Percentiles rank a stretch among this genome's conserved stretches.
These are phyloP conservation scores for Nitzschia putrida DNA, from an alignment of 108 stramenopile genomes.

Conservation along the genomic window DNA sequence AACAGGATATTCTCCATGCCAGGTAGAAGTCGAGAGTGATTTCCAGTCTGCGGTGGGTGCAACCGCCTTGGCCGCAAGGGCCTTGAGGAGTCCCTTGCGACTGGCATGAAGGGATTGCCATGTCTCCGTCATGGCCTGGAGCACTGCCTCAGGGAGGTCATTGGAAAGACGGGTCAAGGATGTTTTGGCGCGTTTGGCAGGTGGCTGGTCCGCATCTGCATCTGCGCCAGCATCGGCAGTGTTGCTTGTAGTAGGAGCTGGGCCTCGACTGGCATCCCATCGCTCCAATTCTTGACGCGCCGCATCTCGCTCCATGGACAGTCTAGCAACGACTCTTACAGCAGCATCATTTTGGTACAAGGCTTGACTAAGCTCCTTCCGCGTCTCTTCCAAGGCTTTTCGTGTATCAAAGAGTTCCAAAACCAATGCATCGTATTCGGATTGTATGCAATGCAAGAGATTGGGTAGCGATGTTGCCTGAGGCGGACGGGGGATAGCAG, in stretches of 20 bases:
- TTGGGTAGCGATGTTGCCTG: conserved; percentile 64
- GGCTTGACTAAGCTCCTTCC: conserved; percentile 82
- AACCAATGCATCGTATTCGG: conserved; percentile 87
- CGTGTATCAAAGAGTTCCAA: conserved; percentile 88
- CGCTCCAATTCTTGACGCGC: conserved; percentile 56
- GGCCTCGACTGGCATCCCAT: conserved; percentile 38
- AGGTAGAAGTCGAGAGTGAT: no score
- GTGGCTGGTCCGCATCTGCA: conserved; percentile 20
- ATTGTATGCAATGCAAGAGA: conserved; percentile 63
- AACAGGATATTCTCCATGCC: no score
- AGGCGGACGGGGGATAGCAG: conserved; percentile 17
- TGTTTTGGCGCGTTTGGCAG: conserved; percentile 24
- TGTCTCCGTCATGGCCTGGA: conserved; percentile 48
- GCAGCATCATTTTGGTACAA: conserved; percentile 97
- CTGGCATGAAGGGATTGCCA: conserved; percentile 55
- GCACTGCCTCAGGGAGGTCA: conserved; percentile 50
- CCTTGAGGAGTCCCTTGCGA: conserved; percentile 54
- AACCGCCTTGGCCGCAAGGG: conserved; percentile 25
- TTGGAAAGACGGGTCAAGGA: conserved; percentile 16
- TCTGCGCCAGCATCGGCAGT: conserved; percentile 1
- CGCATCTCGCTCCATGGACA: conserved; percentile 87
- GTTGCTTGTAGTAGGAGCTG: background rate
- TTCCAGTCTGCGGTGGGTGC: conserved; percentile 6
- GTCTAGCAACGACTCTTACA: conserved; percentile 90
- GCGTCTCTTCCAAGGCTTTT: conserved; percentile 82